Evolutionary conservation across 1,284 basidiomycete species (phyloP).

Genomic region (Rhizopogon parksii): DNA sequence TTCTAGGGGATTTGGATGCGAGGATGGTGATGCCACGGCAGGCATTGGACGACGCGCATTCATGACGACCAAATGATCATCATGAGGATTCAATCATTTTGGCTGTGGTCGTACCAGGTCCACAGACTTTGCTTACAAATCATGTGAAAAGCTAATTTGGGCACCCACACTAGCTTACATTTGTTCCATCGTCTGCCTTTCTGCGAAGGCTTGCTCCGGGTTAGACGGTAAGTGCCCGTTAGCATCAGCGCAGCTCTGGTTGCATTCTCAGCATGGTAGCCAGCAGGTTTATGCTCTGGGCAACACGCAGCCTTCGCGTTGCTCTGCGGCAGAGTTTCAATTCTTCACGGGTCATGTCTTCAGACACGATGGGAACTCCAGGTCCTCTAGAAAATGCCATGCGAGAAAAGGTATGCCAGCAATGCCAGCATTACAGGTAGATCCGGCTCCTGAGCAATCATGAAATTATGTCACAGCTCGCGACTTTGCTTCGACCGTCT

Average conservation of each 20-base stretch:
- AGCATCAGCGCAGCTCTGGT: constrained; percentile 2
- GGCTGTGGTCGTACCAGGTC: too few species aligned
- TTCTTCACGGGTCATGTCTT: constrained; percentile 23
- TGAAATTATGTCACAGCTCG: constrained; percentile 39
- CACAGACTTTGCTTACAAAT: neutral
- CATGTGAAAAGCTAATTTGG: neutral
- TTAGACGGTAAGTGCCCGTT: constrained; percentile 1
- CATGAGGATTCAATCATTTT: neutral
- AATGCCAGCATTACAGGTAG: constrained; percentile 16
- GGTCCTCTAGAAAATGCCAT: constrained; percentile 44
- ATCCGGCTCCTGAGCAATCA: constrained; percentile 13
- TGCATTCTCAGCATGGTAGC: constrained; percentile 2
- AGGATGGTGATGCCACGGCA: neutral
- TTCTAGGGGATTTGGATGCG: constrained; percentile 22
- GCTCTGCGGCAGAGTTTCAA: constrained; percentile 14
- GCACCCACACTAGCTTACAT: neutral
- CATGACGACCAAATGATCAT: neutral
- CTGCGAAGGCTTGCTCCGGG: constrained; percentile 2
- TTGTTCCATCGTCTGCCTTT: neutral
- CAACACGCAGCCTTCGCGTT: constrained; percentile 17
- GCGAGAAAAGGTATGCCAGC: constrained; percentile 44
- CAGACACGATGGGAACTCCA: constrained; percentile 16
- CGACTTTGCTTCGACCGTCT: constrained; percentile 47
- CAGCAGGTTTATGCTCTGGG: constrained; percentile 21
- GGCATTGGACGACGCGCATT: neutral